Evolutionary conservation across 2,329 filamentous ascomycete species (phyloP), one percentile per base, ranked within the genome.

Genomic region (Hymenoscyphus fructigenus): DNA sequence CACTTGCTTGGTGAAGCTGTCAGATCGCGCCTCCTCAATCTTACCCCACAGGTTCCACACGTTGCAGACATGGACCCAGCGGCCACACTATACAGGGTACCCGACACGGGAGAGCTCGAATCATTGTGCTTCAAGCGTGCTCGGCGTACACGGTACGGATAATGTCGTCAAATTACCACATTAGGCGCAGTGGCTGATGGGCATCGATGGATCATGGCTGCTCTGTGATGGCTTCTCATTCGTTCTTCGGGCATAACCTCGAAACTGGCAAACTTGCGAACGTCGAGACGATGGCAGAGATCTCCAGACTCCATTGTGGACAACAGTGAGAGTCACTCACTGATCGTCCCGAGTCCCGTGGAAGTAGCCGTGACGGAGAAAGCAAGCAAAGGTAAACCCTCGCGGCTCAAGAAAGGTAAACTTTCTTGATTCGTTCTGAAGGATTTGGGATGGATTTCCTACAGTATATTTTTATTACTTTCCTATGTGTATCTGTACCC

Each of bases 31-130:
- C 57, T 32, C 32, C 44, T 53, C 59, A 36, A 57, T 29, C 60
- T 28, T 62, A 57, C 60, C 60, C 60, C 60, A 44, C 60, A 62
- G 28, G 60, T 57, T 57, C 60, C 34, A 28, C 32, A 41, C 36
- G 60, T 34, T 28, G 44, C 14, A 41, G 26, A 60, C 59, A 32
- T 34, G 59, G 59, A 34, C 38, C 44, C 44, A 32, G 38, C 26
- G 59, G 38, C 59, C 34, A 41, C n/a, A 41, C 9, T 57, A 5
- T 17, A 29, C 28, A 29, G 29, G 26, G 55, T 32, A 57, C 17
- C 15, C 6, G 28, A 10, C 23, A 32, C 17, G 53, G 15, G 53
- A 28, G 53, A 23, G 26, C 53, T 32, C 12, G 53, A 29, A 32
- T 56, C 53, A 32, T 32, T 32, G 23, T 29, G 10, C 53, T 29